These are phyloP conservation scores for Nematodospora valgi DNA, from an alignment of 805 yeast species.

Conservation along the genomic window DNA sequence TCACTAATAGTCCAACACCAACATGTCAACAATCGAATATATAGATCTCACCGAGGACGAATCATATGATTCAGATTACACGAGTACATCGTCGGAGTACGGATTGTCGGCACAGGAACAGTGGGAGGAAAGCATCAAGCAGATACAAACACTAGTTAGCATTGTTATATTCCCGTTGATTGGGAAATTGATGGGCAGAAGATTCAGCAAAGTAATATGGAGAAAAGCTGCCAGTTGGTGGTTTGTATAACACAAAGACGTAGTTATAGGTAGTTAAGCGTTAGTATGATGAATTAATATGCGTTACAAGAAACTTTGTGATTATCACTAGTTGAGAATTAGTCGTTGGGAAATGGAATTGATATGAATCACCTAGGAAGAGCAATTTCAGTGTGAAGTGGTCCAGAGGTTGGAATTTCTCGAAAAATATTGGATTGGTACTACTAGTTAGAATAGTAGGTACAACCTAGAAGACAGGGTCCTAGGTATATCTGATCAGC, in stretches of 20 bases:
- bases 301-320: background rate
- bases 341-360: constrained; percentile 7
- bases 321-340: no score
- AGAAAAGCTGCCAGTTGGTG: constrained; percentile 33
- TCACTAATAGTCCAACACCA: background rate
- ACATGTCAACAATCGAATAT: constrained; percentile 2
- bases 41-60: constrained; percentile 11
- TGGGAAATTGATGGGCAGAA: constrained; percentile 66
- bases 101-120: constrained; percentile 57
- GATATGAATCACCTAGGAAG: no score
- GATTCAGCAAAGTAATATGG: constrained; percentile 47
- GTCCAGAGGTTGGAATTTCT: no score
- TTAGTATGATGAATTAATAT: background rate
- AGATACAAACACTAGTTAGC: constrained; percentile 54
- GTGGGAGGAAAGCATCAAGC: constrained; percentile 68
- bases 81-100: constrained; percentile 12
- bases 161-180: constrained; percentile 62
- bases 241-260: constrained; percentile 3
- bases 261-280: no score
- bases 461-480: no score
- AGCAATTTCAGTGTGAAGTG: no score
- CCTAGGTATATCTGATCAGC: no score
- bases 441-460: no score
- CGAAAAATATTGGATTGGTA: no score
- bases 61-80: constrained; percentile 15